A percentile compares a stretch with the other conserved stretches of the same genome.
phyloP scores from a whole-genome alignment of 345 rosid genomes.

The Trapa incisa region DNA sequence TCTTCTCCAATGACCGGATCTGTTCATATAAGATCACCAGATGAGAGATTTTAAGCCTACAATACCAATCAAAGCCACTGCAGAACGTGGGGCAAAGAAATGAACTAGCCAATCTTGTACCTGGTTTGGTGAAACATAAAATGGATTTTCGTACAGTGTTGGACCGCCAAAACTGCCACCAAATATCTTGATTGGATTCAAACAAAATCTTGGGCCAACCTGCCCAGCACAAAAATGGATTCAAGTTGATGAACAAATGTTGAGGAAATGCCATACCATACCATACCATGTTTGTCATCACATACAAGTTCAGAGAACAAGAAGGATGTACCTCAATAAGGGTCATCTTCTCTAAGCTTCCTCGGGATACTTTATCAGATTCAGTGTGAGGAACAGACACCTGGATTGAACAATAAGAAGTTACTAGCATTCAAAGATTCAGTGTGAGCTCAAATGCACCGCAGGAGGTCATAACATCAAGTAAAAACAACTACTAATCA shows the following conservation, averaged over 20 bases:
- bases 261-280: neutral
- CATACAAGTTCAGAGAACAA: slow-evolving; percentile 3
- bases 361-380: slow-evolving; percentile 68
- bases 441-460: neutral
- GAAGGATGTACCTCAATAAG: slow-evolving; percentile 61
- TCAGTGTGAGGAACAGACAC: slow-evolving; percentile 88
- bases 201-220: slow-evolving; percentile 99
- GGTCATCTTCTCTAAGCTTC: slow-evolving; percentile 91
- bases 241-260: neutral
- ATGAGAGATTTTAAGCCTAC: neutral
- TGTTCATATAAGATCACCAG: neutral
- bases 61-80: neutral
- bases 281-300: neutral
- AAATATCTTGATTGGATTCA: slow-evolving; percentile 90
- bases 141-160: slow-evolving; percentile 79
- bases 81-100: neutral
- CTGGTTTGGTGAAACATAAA: slow-evolving; percentile 84
- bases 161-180: slow-evolving; percentile 96
- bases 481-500: neutral
- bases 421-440: neutral
- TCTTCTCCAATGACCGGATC: slow-evolving; percentile 83
- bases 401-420: slow-evolving; percentile 21
- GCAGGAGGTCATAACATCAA: too few relatives aligned
- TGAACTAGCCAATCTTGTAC: slow-evolving; percentile 17
- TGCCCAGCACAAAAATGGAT: slow-evolving; percentile 8